Percentiles rank a stretch among this genome's conserved stretches.
Evolutionary conservation across 2,329 filamentous ascomycete species (phyloP).

Genomic region (Aspergillus tubingensis): DNA sequence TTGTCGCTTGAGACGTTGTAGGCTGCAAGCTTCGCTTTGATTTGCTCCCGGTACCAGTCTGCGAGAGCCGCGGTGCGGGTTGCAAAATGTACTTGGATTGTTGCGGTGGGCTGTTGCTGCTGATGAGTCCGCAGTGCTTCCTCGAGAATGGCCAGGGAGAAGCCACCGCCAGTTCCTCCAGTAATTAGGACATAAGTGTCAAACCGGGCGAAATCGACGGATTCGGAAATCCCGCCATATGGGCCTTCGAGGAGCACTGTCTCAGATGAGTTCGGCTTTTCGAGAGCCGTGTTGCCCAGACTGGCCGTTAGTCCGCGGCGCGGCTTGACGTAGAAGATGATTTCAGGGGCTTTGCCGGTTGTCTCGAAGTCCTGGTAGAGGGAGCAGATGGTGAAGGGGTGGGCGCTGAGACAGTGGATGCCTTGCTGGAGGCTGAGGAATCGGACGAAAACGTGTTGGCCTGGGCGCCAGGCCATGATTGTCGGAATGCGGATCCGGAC

Average conservation of each 20-base stretch:
- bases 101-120: background rate
- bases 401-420: constrained; percentile 48
- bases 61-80: background rate
- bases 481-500: constrained; percentile 50
- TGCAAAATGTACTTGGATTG: background rate
- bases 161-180: constrained; percentile 60
- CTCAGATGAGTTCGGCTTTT: constrained; percentile 40
- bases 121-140: constrained; percentile 21
- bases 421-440: constrained; percentile 43
- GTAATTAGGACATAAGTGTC: constrained; percentile 53
- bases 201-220: constrained; percentile 37
- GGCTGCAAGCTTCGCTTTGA: background rate
- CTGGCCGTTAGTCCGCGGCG: constrained; percentile 54
- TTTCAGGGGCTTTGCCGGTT: constrained; percentile 32
- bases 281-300: constrained; percentile 44
- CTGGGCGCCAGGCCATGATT: constrained; percentile 51
- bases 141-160: constrained; percentile 53
- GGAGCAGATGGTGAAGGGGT: constrained; percentile 61
- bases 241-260: constrained; percentile 60
- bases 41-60: background rate
- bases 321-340: constrained; percentile 58
- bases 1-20: background rate
- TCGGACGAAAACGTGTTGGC: constrained; percentile 59
- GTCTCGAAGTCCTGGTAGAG: constrained; percentile 35
- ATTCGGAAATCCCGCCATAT: constrained; percentile 54